These are phyloP conservation scores for Suhomyces sp. DNA, from an alignment of 805 yeast species.

Conservation along the genomic window DNA sequence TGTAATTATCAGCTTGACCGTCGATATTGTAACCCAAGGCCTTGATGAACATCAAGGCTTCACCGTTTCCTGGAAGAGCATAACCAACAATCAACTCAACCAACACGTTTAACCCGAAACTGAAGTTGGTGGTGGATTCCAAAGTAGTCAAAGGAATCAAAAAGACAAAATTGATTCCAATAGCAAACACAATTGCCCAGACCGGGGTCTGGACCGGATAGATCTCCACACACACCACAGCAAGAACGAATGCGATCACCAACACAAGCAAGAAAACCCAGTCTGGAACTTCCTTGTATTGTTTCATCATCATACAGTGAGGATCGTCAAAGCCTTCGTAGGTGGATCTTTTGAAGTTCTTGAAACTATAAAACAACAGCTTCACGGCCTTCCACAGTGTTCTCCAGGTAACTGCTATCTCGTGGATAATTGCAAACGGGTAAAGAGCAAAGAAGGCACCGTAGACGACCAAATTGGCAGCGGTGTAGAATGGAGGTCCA, in stretches of 20 bases:
- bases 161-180: slow-evolving; percentile 20
- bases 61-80: slow-evolving; percentile 24
- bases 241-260: slow-evolving; percentile 25
- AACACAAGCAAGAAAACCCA: slow-evolving; percentile 27
- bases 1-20: slow-evolving; percentile 27
- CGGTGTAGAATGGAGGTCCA: slow-evolving; percentile 31
- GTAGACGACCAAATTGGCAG: slow-evolving; percentile 25
- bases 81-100: slow-evolving; percentile 23
- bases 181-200: slow-evolving; percentile 19
- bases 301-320: slow-evolving; percentile 28
- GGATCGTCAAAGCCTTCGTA: slow-evolving; percentile 21
- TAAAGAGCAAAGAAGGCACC: slow-evolving; percentile 28
- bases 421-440: slow-evolving; percentile 19
- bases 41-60: slow-evolving; percentile 20
- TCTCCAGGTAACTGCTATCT: slow-evolving; percentile 1
- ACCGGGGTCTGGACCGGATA: slow-evolving; percentile 19
- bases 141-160: slow-evolving; percentile 18
- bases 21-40: slow-evolving; percentile 26
- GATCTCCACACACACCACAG: slow-evolving; percentile 6
- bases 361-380: neutral
- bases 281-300: slow-evolving; percentile 36
- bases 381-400: slow-evolving; percentile 1
- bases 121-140: slow-evolving; percentile 13
- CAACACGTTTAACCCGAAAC: slow-evolving; percentile 14
- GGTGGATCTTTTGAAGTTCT: slow-evolving; percentile 7